These are phyloP conservation scores for Miamiensis avidus DNA, from an alignment of 169 alveolate genomes.

Conservation along the genomic window DNA sequence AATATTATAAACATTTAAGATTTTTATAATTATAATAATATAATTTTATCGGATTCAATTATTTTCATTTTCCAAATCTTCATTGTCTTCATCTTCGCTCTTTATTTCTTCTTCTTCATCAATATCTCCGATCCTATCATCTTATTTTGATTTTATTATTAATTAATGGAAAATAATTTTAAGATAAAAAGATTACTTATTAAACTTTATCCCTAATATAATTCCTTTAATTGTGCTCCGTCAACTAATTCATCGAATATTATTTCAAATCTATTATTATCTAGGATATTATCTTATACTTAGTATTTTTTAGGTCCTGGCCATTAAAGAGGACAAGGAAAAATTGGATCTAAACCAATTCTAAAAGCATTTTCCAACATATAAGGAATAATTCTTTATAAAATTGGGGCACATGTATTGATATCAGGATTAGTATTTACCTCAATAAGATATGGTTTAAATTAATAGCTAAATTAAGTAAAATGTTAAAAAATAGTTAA, in stretches of 20 bases:
- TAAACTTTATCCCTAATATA: background rate
- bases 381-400: conserved; percentile 62
- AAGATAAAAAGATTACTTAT: background rate
- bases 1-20: background rate
- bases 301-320: conserved; percentile 44
- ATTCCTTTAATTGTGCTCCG: conserved; percentile 8
- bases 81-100: background rate
- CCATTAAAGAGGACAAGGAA: conserved; percentile 69
- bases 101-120: conserved; percentile 30
- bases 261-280: conserved; percentile 61
- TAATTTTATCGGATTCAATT: background rate
- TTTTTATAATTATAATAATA: too few species aligned
- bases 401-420: conserved; percentile 58
- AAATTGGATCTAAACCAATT: conserved; percentile 74
- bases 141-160: background rate
- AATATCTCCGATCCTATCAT: conserved; percentile 2
- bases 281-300: conserved; percentile 57
- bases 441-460: conserved; percentile 81
- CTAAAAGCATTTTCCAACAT: conserved; percentile 72
- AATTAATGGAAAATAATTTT: background rate
- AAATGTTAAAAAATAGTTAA: too few species aligned
- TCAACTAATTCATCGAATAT: conserved; percentile 57
- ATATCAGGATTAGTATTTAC: conserved; percentile 84
- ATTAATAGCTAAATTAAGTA: conserved; percentile 51
- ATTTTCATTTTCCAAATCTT: conserved; percentile 17